phyloP scores from a whole-genome alignment of 2,329 filamentous ascomycete genomes.

The Septoria petroselini region DNA sequence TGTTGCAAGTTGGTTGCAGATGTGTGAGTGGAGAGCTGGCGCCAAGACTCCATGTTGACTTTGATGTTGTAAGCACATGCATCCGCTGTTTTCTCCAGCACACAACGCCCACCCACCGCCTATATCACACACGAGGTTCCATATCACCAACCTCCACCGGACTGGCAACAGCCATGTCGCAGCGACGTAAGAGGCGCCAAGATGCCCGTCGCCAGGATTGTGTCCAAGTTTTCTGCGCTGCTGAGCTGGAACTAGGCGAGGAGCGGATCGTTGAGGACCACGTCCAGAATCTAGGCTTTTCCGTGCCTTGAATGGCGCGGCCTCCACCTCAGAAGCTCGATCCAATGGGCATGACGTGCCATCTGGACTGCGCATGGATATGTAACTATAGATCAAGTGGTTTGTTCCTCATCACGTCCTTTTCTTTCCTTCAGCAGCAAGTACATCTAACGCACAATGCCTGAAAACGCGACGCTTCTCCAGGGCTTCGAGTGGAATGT shows the following conservation, averaged over 20 bases:
- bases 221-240: not conserved
- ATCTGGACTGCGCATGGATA: not conserved
- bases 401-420: not conserved
- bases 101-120: conserved; percentile 8
- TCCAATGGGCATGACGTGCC: conserved; percentile 8
- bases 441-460: conserved; percentile 12
- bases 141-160: not conserved
- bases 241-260: not conserved
- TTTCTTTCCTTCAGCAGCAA: not conserved
- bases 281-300: not conserved
- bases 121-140: not conserved
- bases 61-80: too few relatives aligned
- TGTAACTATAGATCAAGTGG: not conserved
- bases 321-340: not conserved
- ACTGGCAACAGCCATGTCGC: not conserved
- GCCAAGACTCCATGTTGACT: too few relatives aligned
- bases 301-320: conserved; percentile 2
- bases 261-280: not conserved
- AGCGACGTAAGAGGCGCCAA: not conserved
- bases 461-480: conserved; percentile 53
- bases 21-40: too few relatives aligned
- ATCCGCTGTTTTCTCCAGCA: too few relatives aligned
- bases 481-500: conserved; percentile 71
- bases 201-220: not conserved
- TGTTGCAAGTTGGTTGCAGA: too few relatives aligned